A percentile compares a stretch with the other conserved stretches of the same genome.
These are phyloP conservation scores for Hypoxylon sp. DNA, from an alignment of 2,329 filamentous ascomycete species.

Conservation along the genomic window DNA sequence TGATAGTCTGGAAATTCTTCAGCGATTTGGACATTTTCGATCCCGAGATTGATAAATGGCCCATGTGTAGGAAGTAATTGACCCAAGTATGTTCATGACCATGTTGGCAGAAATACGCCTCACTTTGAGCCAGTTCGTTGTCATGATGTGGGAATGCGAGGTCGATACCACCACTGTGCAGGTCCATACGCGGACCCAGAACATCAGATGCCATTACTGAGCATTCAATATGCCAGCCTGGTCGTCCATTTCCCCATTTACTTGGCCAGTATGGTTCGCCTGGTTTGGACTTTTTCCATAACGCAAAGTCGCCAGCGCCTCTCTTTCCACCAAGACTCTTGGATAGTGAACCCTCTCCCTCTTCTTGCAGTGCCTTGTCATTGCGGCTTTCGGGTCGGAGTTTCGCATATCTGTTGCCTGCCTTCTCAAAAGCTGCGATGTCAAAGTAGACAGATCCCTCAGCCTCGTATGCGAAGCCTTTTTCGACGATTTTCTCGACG, in stretches of 20 bases:
- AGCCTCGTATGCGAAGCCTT: slow-evolving; percentile 85
- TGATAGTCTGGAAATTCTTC: slow-evolving; percentile 96
- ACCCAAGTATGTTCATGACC: slow-evolving; percentile 81
- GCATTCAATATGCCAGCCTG: slow-evolving; percentile 98
- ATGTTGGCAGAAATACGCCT: slow-evolving; percentile 75
- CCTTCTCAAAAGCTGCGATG: slow-evolving; percentile 85
- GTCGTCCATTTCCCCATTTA: slow-evolving; percentile 87
- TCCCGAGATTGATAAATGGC: slow-evolving; percentile 88
- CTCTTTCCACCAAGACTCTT: slow-evolving; percentile 77
- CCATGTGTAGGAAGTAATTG: slow-evolving; percentile 97
- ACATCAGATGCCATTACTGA: slow-evolving; percentile 93
- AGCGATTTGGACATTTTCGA: slow-evolving; percentile 97
- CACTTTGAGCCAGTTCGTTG: slow-evolving; percentile 84
- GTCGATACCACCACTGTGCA: slow-evolving; percentile 94
- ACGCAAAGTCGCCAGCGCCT: slow-evolving; percentile 85
- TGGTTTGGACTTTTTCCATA: slow-evolving; percentile 94
- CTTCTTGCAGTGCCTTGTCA: slow-evolving; percentile 85
- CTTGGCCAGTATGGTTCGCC: slow-evolving; percentile 93
- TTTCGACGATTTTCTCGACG: slow-evolving; percentile 84
- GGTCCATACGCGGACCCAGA: slow-evolving; percentile 88
- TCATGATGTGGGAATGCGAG: slow-evolving; percentile 93
- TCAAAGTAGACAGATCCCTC: slow-evolving; percentile 97
- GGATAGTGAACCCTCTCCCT: slow-evolving; percentile 88
- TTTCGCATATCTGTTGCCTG: slow-evolving; percentile 87
- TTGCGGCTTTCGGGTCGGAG: slow-evolving; percentile 88